Evolutionary conservation across 352 stramenopile species (phyloP), one percentile per base, ranked within the genome.

Genomic region (Pseudoperonospora humuli): DNA sequence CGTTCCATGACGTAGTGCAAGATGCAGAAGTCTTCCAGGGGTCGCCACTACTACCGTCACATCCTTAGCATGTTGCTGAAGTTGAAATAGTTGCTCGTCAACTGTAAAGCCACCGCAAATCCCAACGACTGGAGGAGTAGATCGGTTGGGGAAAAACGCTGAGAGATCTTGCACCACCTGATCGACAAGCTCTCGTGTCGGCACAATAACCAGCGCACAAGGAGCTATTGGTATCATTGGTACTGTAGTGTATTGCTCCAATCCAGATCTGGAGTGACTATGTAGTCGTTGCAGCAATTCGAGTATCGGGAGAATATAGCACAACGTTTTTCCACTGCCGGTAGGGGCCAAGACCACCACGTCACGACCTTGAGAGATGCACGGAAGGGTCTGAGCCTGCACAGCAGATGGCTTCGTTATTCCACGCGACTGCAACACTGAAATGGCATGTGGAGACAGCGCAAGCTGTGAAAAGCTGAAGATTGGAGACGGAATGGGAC

Each of bases 341-440:
- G 96, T 99, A 0, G 95, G 87, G 5, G 96, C 94, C 31, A 93
- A 71, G 2, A 74, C 90, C 26, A 99, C 69, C 20, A 98, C 72
- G 64, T 99, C 95, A 17, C 86, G 66, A n/a, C 80, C 70, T 8
- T 61, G 53, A 7, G 93, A 50, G 5, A 96, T 55, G 15, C 69
- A 64, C 5, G 92, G 89, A n/a, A 97, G 74, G n/a, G 78, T 63
- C 54, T 97, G 85, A 79, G 98, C 97, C 66, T 99, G 96, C 41
- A 99, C 94, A 5, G 95, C 69, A 8, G 93, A 99, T 1, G 96
- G 96, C 33, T 86, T 81, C 26, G 75, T 79, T 53, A 96, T 58
- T 10, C 61, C 59, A 26, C 64, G 58, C 6, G 48, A 50, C 7
- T 62, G 23, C 5, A 84, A 54, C 25, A 57, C 48, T 24, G 39